Evolutionary conservation across 805 yeast genomes (phyloP).

Genomic region (Spathaspora arborariae): DNA sequence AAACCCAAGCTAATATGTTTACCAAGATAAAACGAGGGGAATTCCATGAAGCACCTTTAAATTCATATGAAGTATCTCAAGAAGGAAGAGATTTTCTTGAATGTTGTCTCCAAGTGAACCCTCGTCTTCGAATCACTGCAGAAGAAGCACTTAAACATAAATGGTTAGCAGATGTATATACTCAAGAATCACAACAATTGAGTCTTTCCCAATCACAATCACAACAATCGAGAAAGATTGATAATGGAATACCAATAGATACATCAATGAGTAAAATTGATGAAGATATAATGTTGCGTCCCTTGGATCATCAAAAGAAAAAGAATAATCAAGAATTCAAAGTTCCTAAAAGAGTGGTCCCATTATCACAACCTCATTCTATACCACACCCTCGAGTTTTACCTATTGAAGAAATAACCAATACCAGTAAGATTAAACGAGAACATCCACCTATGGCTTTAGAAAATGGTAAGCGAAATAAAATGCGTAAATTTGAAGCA

Average conservation of each 20-base stretch:
- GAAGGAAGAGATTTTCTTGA: conserved; percentile 72
- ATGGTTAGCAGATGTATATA: conserved; percentile 57
- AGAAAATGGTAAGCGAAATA: not conserved
- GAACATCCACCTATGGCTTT: not conserved
- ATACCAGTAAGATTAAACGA: not conserved
- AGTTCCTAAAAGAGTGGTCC: conserved; percentile 41
- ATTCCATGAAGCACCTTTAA: conserved; percentile 73
- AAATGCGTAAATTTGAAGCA: not conserved
- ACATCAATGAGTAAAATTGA: conserved; percentile 38
- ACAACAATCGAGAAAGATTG: conserved; percentile 51
- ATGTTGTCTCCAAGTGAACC: conserved; percentile 72
- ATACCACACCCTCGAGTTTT: conserved; percentile 6
- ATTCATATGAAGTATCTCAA: conserved; percentile 59
- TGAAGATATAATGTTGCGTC: conserved; percentile 41
- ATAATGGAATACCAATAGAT: conserved; percentile 32
- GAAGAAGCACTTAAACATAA: conserved; percentile 70
- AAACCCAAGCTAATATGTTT: conserved; percentile 82
- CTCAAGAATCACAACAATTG: conserved; percentile 22
- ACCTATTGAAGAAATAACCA: conserved; percentile 5
- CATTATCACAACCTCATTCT: conserved; percentile 38
- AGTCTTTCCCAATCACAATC: conserved; percentile 71
- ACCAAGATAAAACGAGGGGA: conserved; percentile 72
- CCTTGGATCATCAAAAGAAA: conserved; percentile 29
- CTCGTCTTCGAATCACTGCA: conserved; percentile 69
- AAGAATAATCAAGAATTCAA: conserved; percentile 33